Evolutionary conservation across 108 stramenopile species (phyloP), one percentile per base, ranked within the genome.

Genomic region (Cyclotella baltica): DNA sequence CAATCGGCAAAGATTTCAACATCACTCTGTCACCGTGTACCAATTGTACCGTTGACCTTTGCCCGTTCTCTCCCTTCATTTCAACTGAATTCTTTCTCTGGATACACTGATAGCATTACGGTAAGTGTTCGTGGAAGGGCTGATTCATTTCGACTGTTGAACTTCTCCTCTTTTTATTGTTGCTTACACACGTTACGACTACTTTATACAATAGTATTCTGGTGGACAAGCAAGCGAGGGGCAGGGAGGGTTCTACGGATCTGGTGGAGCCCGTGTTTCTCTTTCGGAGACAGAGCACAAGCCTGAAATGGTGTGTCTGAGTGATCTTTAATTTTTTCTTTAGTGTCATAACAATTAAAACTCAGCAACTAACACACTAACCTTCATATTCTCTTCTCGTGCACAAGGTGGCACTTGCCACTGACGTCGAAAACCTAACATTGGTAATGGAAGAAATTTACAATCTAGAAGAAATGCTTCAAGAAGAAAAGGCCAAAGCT

Each of bases 161-260:
- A 13, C 15, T 15, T 13, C 15, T 46, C 43, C 43, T 46, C 43
- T 10, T 56, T 56, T 8, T n/a, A n/a, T 56, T 15, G 25, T 33
- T n/a, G 15, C 62, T 64, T 9, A 33, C 15, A 33, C 33, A 30
- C n/a, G n/a, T n/a, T 2, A 31, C 23, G 0, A 33, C n/a, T 43
- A 43, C n/a, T n/a, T n/a, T 48, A 8, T 43, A 22, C 16, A 11
- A 28, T 66, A 83, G 75, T 90, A 89, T 66, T 83, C 81, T 52
- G 87, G 86, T 51, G 91, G 91, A 13, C 91, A 92, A 65, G 88
- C 91, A n/a, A 80, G 81, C 23, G 87, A 84, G 58, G 91, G 91
- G 27, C 91, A 92, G 64, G 91, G 90, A 20, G 91, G 91, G 20
- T 92, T 85, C 74, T 92, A 92, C 63, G 91, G 89, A 25, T 86